Percentiles rank a stretch among this genome's conserved stretches.
Conservation (phyloP, 495 filamentous ascomycete genomes). For the Hyaloscypha hepaticicola region DNA sequence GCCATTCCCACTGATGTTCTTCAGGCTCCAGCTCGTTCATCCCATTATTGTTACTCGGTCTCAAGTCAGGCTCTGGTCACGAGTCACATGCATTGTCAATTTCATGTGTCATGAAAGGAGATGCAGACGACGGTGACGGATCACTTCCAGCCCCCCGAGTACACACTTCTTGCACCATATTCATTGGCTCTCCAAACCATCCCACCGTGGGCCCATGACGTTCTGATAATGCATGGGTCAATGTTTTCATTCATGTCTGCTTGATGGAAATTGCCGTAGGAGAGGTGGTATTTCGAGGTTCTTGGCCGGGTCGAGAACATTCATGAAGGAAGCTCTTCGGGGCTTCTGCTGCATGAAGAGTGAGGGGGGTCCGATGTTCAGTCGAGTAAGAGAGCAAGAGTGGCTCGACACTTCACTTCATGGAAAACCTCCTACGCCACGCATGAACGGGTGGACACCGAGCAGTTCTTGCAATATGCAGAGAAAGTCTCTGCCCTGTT, state of each 20-base stretch:
- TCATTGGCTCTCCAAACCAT: background rate
- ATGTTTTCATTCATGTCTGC: background rate
- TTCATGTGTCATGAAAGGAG: background rate
- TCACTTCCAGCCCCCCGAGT: background rate
- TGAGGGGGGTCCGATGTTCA: constrained; percentile 9
- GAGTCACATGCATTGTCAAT: constrained; percentile 1
- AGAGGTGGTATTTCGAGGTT: background rate
- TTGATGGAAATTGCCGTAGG: background rate
- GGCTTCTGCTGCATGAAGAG: constrained; percentile 10
- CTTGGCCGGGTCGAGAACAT: constrained; percentile 2
- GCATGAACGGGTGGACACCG: background rate
- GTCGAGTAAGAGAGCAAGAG: constrained; percentile 5
- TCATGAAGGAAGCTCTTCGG: background rate
- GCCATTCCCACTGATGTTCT: background rate
- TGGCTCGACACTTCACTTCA: background rate
- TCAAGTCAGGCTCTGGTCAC: background rate
- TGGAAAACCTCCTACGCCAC: no score
- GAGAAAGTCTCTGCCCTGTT: constrained; percentile 5
- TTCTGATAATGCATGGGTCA: background rate
- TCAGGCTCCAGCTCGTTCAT: background rate
- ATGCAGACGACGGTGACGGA: constrained; percentile 7
- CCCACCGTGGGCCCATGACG: background rate
- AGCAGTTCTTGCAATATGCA: background rate
- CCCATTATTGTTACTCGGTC: background rate
- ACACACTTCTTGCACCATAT: background rate